Percentiles rank a stretch among this genome's conserved stretches.
These are phyloP conservation scores for Pythium graminicola DNA, from an alignment of 352 stramenopile genomes.

Conservation along the genomic window DNA sequence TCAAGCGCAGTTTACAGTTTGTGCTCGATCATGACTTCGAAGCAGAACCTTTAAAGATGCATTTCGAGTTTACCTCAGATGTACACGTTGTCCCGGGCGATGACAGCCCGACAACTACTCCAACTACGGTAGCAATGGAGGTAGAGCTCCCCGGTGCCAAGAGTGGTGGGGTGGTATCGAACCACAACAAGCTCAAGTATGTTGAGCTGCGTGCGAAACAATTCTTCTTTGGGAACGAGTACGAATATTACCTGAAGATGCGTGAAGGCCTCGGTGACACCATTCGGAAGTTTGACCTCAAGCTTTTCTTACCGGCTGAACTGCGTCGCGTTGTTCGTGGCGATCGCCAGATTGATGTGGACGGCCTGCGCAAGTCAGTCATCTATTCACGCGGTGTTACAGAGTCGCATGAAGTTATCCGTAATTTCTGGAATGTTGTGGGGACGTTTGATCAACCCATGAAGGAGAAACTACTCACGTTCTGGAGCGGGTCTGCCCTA, in stretches of 20 bases:
- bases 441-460: constrained; percentile 48
- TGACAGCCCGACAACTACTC: neutral
- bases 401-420: constrained; percentile 34
- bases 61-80: constrained; percentile 59
- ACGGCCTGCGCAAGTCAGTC: constrained; percentile 42
- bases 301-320: constrained; percentile 52
- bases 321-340: constrained; percentile 43
- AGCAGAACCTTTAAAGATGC: constrained; percentile 40
- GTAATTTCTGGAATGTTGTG: constrained; percentile 60
- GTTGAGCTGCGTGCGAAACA: constrained; percentile 51
- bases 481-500: constrained; percentile 65
- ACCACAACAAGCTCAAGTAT: constrained; percentile 63
- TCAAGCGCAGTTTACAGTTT: constrained; percentile 55
- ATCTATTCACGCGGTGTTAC: constrained; percentile 48
- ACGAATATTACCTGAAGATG: constrained; percentile 52
- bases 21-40: constrained; percentile 66
- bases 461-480: constrained; percentile 56
- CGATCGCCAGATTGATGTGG: constrained; percentile 47
- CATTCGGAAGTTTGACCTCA: constrained; percentile 44
- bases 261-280: constrained; percentile 52
- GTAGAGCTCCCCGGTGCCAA: constrained; percentile 43
- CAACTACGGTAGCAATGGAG: constrained; percentile 40
- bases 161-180: constrained; percentile 40
- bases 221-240: constrained; percentile 57
- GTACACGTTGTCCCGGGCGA: constrained; percentile 30